Percentiles rank a stretch among this genome's conserved stretches.
Conservation (phyloP, 257 asterid genomes). For the Scutellaria barbata region DNA sequence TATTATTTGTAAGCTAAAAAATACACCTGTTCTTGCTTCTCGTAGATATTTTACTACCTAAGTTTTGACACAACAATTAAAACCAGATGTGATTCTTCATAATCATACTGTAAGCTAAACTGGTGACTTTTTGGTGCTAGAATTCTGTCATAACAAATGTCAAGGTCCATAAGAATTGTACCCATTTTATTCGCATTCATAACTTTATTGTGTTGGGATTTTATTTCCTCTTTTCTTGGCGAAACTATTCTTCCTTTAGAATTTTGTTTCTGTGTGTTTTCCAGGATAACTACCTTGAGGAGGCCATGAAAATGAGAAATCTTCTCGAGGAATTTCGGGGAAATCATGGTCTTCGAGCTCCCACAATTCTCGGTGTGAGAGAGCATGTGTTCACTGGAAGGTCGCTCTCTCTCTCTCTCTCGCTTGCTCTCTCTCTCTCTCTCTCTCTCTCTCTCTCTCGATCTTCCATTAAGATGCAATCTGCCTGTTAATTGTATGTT, state of each 20-base stretch:
- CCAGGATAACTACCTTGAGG: slow-evolving; percentile 99
- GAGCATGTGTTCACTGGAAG: slow-evolving; percentile 99
- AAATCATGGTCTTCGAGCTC: slow-evolving; percentile 94
- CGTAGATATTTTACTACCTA: background rate
- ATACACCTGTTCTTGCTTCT: background rate
- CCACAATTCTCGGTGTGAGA: slow-evolving; percentile 97
- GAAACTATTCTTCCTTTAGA: slow-evolving; percentile 7
- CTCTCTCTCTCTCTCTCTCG: slow-evolving; percentile 5
- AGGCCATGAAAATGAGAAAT: slow-evolving; percentile 97
- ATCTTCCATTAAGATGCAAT: slow-evolving; percentile 24
- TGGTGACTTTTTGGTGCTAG: slow-evolving; percentile 8
- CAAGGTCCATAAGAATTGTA: slow-evolving; percentile 9
- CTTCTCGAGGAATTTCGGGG: slow-evolving; percentile 91
- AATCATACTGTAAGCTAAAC: background rate
- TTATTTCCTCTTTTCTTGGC: slow-evolving; percentile 6
- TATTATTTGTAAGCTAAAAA: background rate
- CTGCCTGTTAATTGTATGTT: slow-evolving; percentile 26
- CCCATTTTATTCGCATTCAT: slow-evolving; percentile 14
- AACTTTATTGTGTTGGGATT: slow-evolving; percentile 17
- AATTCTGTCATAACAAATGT: slow-evolving; percentile 3
- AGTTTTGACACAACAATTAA: background rate
- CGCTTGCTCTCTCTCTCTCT: background rate
- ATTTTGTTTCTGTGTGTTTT: slow-evolving; percentile 24
- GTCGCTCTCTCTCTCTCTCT: slow-evolving; percentile 37
- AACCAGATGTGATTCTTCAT: background rate